A percentile compares a stretch with the other conserved stretches of the same genome.
Evolutionary conservation across 1,284 basidiomycete genomes (phyloP).

Genomic region (Schizopora paradoxa): DNA sequence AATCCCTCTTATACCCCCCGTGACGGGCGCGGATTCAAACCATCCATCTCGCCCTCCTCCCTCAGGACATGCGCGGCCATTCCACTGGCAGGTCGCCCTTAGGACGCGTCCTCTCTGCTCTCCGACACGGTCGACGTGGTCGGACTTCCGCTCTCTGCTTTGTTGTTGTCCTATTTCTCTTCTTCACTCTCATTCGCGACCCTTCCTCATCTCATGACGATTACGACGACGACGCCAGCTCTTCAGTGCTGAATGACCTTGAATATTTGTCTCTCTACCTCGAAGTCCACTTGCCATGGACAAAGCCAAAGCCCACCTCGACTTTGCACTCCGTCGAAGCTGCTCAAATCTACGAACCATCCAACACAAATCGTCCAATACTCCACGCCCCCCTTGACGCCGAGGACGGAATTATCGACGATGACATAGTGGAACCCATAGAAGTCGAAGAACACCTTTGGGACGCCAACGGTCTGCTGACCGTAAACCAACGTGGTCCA

Average conservation of each 20-base stretch:
- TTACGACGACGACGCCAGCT: not conserved
- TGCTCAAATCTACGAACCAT: not conserved
- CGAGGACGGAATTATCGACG: no score
- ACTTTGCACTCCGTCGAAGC: no score
- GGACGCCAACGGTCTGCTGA: conserved; percentile 27
- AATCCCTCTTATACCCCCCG: no score
- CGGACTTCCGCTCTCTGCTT: conserved; percentile 8
- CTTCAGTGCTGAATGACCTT: conserved; percentile 4
- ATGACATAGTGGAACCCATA: not conserved
- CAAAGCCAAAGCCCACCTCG: no score
- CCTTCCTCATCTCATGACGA: not conserved
- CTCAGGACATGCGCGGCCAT: no score
- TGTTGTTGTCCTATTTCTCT: conserved; percentile 2
- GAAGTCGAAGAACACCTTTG: conserved; percentile 20
- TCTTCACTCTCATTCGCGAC: conserved; percentile 7
- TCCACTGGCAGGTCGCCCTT: no score
- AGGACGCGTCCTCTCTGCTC: no score
- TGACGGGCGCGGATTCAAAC: no score
- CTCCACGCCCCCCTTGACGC: conserved; percentile 7
- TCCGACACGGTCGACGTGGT: conserved; percentile 9
- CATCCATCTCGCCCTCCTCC: no score
- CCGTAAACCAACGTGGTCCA: conserved; percentile 28
- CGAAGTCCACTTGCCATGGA: no score
- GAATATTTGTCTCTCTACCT: conserved; percentile 2
- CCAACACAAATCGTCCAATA: conserved; percentile 1